phyloP scores from a whole-genome alignment of 805 yeast genomes.

The Kodamaea hsintzibuensis region DNA sequence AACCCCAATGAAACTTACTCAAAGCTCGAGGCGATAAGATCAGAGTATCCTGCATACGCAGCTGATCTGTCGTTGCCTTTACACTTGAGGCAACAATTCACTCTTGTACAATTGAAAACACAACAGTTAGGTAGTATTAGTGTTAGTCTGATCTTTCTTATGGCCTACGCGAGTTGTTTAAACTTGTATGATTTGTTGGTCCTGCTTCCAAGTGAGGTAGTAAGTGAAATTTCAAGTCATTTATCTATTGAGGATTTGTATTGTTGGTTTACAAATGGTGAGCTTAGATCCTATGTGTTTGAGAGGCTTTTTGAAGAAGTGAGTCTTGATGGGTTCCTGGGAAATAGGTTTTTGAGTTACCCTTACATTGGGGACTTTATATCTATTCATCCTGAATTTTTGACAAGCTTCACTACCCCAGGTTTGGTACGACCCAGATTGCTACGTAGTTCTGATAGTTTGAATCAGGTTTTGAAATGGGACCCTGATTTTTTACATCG shows the following conservation, averaged over 20 bases:
- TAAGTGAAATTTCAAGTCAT: neutral
- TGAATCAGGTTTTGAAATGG: neutral
- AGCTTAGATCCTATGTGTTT: neutral
- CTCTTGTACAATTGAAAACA: neutral
- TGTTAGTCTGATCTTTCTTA: neutral
- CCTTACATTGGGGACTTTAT: neutral
- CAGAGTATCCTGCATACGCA: neutral
- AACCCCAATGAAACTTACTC: too few species aligned
- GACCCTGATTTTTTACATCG: conserved; percentile 1
- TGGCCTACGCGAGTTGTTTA: neutral
- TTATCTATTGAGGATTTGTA: neutral
- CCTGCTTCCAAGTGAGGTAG: neutral
- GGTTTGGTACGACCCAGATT: conserved; percentile 1
- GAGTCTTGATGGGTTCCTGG: neutral
- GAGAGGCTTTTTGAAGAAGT: neutral
- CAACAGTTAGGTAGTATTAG: neutral
- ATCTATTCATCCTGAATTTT: neutral
- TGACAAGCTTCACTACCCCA: neutral
- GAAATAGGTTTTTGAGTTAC: neutral
- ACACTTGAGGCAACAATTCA: neutral
- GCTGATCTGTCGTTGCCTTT: neutral
- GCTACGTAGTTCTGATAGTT: neutral
- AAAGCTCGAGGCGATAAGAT: neutral
- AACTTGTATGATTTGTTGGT: neutral
- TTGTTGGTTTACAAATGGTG: neutral